These are phyloP conservation scores for Pyracantha coccinea DNA, from an alignment of 331 rosid species.

Conservation along the genomic window DNA sequence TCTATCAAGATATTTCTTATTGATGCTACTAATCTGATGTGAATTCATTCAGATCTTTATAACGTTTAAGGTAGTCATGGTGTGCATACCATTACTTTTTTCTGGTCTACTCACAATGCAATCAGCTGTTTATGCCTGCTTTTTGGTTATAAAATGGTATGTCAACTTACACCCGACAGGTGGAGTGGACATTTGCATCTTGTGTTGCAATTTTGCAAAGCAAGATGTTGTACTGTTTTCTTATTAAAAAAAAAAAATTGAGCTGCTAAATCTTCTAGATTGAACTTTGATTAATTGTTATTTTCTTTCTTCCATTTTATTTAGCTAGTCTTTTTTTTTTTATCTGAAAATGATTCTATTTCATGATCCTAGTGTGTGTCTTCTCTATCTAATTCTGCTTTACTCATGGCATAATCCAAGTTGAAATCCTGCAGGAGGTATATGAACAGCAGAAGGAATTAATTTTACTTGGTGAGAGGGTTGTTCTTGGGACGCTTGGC, in stretches of 20 bases:
- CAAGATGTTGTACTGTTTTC: neutral
- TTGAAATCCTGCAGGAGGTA: conserved; percentile 63
- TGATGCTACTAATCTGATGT: neutral
- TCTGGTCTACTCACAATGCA: neutral
- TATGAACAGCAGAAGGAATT: conserved; percentile 95
- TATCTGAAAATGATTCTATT: neutral
- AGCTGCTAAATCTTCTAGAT: neutral
- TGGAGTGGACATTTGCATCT: neutral
- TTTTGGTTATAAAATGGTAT: neutral
- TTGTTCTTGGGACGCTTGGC: conserved; percentile 96
- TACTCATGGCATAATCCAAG: conserved; percentile 4
- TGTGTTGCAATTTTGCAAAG: neutral
- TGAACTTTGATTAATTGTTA: neutral
- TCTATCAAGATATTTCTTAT: neutral
- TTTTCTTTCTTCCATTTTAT: neutral
- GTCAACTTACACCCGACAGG: neutral
- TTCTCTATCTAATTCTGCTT: neutral
- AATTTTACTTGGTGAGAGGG: conserved; percentile 84
- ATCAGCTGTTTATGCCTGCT: neutral
- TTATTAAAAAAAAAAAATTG: neutral
- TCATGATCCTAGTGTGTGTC: neutral
- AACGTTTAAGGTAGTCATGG: neutral
- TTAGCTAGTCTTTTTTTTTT: neutral
- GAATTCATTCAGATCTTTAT: neutral
- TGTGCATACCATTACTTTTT: neutral